Evolutionary conservation across 2,329 filamentous ascomycete species (phyloP), one percentile per base, ranked within the genome.

Genomic region (Stagonosporopsis tanaceti): DNA sequence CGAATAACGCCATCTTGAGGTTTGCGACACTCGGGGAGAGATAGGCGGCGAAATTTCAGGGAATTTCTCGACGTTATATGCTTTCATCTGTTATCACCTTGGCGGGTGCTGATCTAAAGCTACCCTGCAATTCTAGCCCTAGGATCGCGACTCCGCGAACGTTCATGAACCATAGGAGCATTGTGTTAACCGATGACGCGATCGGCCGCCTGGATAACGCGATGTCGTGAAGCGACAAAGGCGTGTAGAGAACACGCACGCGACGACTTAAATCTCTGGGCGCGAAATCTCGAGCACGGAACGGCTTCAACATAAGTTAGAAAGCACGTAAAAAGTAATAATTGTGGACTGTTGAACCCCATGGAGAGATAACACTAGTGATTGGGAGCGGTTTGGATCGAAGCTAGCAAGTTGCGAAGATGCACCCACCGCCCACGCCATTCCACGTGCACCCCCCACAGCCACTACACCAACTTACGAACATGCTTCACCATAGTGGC

Each of bases 1-100:
- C 64, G 52, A 60, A 63, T 27, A 63, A 47, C 53, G 64, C 63
- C 67, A 69, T 69, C 32, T 8, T 52, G 45, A 42, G 41, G n/a
- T 28, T 25, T 52, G 41, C 15, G 37, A 55, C 40, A 48, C n/a
- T 34, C 12, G 2, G 37, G 32, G 48, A 28, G 22, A 47, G n/a
- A 39, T 24, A 6, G 27, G 37, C 25, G 45, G 22, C 2, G 17
- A 37, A 34, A 41, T 17, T 20, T 25, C 15, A 41, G 34, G 34
- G 39, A 52, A 28, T 14, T 38, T 25, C 42, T 58, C 28, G 45
- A 56, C 62, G 57, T 59, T 61, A 61, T 58, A 58, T 50, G 54
- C 34, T 41, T 28, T 40, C 8, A 40, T 34, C 35, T 58, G 39
- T 50, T 50, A 45, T 55, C 47, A 38, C 53, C 64, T 66, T 65